phyloP scores from a whole-genome alignment of 108 stramenopile genomes.

The Nannochloropsis salina region DNA sequence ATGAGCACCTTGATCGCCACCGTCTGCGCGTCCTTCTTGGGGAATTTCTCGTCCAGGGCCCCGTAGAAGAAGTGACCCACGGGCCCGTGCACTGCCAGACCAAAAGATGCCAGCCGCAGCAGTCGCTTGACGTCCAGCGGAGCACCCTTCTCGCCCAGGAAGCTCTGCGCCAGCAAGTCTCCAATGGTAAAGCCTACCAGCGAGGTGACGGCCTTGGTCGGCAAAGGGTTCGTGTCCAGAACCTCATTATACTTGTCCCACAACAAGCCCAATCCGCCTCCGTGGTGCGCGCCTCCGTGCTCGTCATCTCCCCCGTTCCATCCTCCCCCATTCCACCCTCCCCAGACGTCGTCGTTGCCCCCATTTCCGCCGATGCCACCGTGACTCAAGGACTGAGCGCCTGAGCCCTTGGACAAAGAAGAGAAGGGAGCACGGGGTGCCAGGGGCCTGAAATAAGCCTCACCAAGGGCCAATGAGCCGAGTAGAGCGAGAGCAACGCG shows the following conservation, averaged over 20 bases:
- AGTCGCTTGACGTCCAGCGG: constrained; percentile 82
- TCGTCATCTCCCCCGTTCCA: background rate
- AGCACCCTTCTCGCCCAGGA: constrained; percentile 63
- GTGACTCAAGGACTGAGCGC: background rate
- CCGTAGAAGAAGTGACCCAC: constrained; percentile 93
- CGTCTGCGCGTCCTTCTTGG: constrained; percentile 77
- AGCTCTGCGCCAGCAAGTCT: constrained; percentile 76
- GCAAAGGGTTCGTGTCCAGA: background rate
- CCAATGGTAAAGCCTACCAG: constrained; percentile 30
- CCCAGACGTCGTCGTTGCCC: background rate
- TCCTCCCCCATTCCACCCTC: background rate
- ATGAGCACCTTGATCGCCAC: constrained; percentile 83
- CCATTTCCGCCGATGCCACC: constrained; percentile 12
- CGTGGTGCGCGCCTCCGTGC: background rate
- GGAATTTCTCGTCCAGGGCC: constrained; percentile 73
- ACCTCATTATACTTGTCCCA: constrained; percentile 20
- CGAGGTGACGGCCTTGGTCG: constrained; percentile 21
- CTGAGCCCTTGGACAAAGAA: background rate
- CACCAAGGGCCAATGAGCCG: background rate
- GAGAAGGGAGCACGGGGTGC: background rate
- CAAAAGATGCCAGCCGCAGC: constrained; percentile 80
- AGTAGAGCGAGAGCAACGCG: background rate
- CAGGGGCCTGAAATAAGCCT: constrained; percentile 13
- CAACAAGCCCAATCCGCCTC: background rate
- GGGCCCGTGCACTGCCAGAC: constrained; percentile 84